These are phyloP conservation scores for Coemansia sp. DNA, from an alignment of 192 early-diverging fungal species.

Conservation along the genomic window DNA sequence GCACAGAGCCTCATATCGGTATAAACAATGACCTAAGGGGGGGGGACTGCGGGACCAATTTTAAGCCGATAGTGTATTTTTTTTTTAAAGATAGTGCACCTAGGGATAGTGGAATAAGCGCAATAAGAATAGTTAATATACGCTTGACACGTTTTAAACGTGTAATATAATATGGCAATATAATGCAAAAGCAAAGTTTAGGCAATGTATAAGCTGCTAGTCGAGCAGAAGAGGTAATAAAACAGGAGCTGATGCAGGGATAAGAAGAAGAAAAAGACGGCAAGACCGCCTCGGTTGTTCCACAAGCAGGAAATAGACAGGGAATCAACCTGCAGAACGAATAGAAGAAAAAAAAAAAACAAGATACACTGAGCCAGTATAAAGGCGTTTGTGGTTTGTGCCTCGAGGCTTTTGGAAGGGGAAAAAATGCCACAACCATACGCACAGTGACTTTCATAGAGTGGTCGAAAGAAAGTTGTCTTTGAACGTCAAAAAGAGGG, in stretches of 20 bases:
- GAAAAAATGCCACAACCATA: background rate
- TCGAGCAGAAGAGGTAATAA: background rate
- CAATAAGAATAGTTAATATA: background rate
- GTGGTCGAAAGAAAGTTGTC: background rate
- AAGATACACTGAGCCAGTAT: background rate
- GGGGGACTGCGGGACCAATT: background rate
- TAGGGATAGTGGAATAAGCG: background rate
- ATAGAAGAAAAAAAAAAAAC: background rate
- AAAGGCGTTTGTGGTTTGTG: background rate
- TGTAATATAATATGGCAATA: background rate
- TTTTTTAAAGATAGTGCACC: background rate
- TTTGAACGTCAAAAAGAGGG: background rate
- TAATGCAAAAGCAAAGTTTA: background rate
- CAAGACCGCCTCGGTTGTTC: background rate
- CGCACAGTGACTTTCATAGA: background rate
- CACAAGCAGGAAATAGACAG: background rate
- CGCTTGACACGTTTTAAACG: background rate
- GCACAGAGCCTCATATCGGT: background rate
- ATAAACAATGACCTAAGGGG: background rate
- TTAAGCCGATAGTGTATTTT: background rate
- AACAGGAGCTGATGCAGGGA: background rate
- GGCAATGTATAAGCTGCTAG: background rate
- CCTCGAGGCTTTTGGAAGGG: background rate
- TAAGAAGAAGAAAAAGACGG: background rate
- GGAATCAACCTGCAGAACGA: background rate